These are phyloP conservation scores for Suhomyces guaymorum DNA, from an alignment of 1,139 yeast genomes.

Conservation along the genomic window DNA sequence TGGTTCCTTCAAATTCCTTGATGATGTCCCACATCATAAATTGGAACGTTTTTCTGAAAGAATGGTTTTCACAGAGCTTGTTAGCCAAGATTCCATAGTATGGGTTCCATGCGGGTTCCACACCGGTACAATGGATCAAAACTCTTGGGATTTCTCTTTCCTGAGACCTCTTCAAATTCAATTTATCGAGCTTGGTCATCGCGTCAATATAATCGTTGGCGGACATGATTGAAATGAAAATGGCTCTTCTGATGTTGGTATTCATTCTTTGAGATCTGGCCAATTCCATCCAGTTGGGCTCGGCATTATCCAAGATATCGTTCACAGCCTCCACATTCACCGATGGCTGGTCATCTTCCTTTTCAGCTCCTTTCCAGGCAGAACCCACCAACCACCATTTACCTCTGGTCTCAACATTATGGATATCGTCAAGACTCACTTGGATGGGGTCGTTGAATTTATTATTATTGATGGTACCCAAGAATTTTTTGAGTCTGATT, in stretches of 20 bases:
- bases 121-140: constrained; percentile 78
- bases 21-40: constrained; percentile 87
- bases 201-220: constrained; percentile 93
- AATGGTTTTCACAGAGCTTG: constrained; percentile 69
- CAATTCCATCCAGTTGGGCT: constrained; percentile 85
- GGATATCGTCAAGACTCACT: constrained; percentile 81
- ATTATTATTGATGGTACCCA: constrained; percentile 52
- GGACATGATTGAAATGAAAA: constrained; percentile 91
- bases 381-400: constrained; percentile 99
- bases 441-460: constrained; percentile 72
- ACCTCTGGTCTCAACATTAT: constrained; percentile 72
- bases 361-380: constrained; percentile 78
- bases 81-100: constrained; percentile 82
- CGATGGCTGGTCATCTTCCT: constrained; percentile 21
- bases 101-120: constrained; percentile 86
- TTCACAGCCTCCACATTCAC: constrained; percentile 39
- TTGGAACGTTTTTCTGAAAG: constrained; percentile 80
- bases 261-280: constrained; percentile 91
- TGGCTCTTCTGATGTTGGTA: constrained; percentile 90
- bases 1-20: constrained; percentile 61
- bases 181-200: constrained; percentile 73
- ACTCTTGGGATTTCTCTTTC: constrained; percentile 87
- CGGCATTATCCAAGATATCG: constrained; percentile 65
- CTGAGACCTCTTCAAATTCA: constrained; percentile 78
- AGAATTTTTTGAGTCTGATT: constrained; percentile 64